Conservation (phyloP, 345 rosid genomes). For the Anastatica hierochuntica region DNA sequence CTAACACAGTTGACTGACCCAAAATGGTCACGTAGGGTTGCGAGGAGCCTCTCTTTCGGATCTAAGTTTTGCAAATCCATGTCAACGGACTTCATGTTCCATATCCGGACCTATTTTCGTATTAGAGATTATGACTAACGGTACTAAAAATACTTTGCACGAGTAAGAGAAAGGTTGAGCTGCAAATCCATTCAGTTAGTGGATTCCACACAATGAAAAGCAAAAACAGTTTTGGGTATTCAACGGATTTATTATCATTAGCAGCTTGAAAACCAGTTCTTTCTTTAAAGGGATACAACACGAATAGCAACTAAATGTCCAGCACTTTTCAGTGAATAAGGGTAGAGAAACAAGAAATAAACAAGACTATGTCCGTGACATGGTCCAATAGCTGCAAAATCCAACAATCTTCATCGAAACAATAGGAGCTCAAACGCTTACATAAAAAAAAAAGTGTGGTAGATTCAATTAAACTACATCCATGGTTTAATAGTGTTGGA, state of each 20-base stretch:
- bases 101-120: constrained; percentile 68
- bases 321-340: too few relatives aligned
- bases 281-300: too few relatives aligned
- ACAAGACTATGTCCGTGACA: too few relatives aligned
- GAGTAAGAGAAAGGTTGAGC: too few relatives aligned
- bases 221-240: constrained; percentile 3
- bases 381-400: too few relatives aligned
- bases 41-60: constrained; percentile 69
- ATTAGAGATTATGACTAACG: background rate
- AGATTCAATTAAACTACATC: background rate
- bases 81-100: constrained; percentile 85
- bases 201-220: background rate
- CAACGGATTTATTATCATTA: too few relatives aligned
- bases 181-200: background rate
- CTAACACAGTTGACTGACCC: constrained; percentile 99
- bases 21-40: constrained; percentile 94
- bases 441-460: background rate
- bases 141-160: background rate
- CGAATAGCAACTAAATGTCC: too few relatives aligned
- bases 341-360: too few relatives aligned
- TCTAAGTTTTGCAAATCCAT: constrained; percentile 49
- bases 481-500: background rate
- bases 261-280: too few relatives aligned
- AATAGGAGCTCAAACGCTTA: background rate
- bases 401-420: too few relatives aligned